These are phyloP conservation scores for Kluyveromyces siamensis DNA, from an alignment of 805 yeast species.

Conservation along the genomic window DNA sequence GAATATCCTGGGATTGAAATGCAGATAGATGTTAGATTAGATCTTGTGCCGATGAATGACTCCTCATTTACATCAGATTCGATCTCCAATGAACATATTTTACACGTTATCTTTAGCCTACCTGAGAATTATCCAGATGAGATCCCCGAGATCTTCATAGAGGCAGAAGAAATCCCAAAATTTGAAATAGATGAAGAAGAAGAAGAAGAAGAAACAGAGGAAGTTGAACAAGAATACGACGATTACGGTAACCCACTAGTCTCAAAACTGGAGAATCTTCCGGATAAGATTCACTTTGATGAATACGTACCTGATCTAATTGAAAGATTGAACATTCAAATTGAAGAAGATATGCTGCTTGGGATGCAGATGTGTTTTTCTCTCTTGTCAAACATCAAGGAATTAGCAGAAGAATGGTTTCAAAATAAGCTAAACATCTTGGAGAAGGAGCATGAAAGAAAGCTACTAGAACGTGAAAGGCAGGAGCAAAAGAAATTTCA, in stretches of 20 bases:
- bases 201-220: conserved; percentile 29
- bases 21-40: conserved; percentile 46
- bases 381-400: conserved; percentile 67
- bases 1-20: conserved; percentile 37
- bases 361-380: conserved; percentile 93
- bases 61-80: conserved; percentile 18
- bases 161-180: conserved; percentile 22
- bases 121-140: conserved; percentile 80
- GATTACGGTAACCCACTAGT: conserved; percentile 42
- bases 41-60: conserved; percentile 33
- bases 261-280: conserved; percentile 38
- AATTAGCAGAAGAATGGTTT: conserved; percentile 64
- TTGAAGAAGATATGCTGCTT: conserved; percentile 51
- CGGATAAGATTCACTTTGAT: conserved; percentile 51
- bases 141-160: conserved; percentile 49
- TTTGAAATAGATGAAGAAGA: conserved; percentile 29
- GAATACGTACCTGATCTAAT: conserved; percentile 32
- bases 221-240: conserved; percentile 31
- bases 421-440: conserved; percentile 42
- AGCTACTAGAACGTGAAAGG: conserved; percentile 54
- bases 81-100: conserved; percentile 46
- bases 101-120: conserved; percentile 54
- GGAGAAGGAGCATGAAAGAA: conserved; percentile 52
- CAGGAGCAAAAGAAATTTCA: conserved; percentile 83
- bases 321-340: conserved; percentile 31